phyloP scores from a whole-genome alignment of 2,329 filamentous ascomycete species.

The Verticillium dahliae region DNA sequence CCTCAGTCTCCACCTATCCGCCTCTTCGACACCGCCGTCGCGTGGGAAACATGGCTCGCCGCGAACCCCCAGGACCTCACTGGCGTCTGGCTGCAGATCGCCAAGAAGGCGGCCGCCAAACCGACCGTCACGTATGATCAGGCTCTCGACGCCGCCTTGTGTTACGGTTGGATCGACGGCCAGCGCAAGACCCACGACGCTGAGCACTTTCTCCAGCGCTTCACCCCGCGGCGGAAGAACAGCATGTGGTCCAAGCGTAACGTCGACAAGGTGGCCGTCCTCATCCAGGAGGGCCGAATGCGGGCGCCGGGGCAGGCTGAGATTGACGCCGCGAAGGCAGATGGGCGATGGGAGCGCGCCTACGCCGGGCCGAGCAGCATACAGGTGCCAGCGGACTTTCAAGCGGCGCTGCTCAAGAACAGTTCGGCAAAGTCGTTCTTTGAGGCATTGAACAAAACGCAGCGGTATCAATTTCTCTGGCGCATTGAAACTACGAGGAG shows the following conservation, averaged over 20 bases:
- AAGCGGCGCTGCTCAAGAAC: conserved; percentile 29
- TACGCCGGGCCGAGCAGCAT: conserved; percentile 44
- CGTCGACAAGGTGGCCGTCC: conserved; percentile 38
- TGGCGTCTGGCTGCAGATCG: conserved; percentile 41
- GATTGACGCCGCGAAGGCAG: conserved; percentile 46
- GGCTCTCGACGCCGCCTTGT: conserved; percentile 51
- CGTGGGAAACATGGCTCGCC: conserved; percentile 31
- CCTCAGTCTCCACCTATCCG: conserved; percentile 11
- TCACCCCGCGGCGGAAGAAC: conserved; percentile 47
- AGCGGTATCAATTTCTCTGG: conserved; percentile 38
- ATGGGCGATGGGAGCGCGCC: conserved; percentile 53
- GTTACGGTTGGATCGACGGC: conserved; percentile 59
- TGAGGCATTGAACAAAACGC: conserved; percentile 33
- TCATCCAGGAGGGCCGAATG: conserved; percentile 42
- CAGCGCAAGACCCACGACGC: conserved; percentile 38
- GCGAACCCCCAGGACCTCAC: conserved; percentile 21
- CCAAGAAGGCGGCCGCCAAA: conserved; percentile 37
- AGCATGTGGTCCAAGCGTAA: conserved; percentile 57
- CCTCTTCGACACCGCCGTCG: conserved; percentile 19
- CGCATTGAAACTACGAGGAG: conserved; percentile 35
- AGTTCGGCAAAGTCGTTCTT: conserved; percentile 30
- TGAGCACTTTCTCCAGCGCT: conserved; percentile 45
- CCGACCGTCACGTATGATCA: conserved; percentile 39
- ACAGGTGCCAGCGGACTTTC: conserved; percentile 41
- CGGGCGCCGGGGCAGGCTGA: conserved; percentile 36